Evolutionary conservation across 2,329 filamentous ascomycete species (phyloP).

Genomic region (Talaromyces sp.): DNA sequence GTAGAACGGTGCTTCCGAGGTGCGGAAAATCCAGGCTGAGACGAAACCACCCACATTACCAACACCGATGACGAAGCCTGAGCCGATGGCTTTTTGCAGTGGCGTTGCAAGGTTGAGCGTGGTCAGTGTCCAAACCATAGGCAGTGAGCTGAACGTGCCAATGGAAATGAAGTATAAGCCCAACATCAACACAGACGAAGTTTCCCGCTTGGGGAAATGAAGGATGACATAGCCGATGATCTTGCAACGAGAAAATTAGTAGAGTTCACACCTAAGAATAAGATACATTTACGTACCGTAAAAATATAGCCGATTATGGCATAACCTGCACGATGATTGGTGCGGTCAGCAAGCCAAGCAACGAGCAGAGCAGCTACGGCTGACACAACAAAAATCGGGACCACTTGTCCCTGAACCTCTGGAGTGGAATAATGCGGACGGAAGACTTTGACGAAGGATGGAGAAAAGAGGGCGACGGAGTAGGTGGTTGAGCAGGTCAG

Average conservation of each 20-base stretch:
- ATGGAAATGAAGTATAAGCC: constrained; percentile 9
- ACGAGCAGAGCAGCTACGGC: constrained; percentile 2
- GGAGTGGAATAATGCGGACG: background rate
- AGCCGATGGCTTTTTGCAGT: constrained; percentile 8
- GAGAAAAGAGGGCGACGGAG: constrained; percentile 2
- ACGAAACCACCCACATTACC: constrained; percentile 7
- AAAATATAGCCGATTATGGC: constrained; percentile 7
- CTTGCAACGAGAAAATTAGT: background rate
- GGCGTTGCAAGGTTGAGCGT: constrained; percentile 5
- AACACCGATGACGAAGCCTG: constrained; percentile 4
- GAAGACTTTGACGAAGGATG: constrained; percentile 9
- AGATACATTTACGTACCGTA: background rate
- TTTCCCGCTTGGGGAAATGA: background rate
- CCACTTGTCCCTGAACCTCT: constrained; percentile 4
- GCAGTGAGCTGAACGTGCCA: constrained; percentile 7
- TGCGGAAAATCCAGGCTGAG: constrained; percentile 8
- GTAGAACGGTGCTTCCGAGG: background rate
- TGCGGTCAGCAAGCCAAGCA: constrained; percentile 2
- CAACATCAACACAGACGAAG: background rate
- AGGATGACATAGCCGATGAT: constrained; percentile 7
- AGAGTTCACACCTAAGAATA: background rate
- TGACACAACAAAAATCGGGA: constrained; percentile 7
- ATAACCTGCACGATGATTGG: constrained; percentile 6
- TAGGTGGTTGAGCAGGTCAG: constrained; percentile 8
- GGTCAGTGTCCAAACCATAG: constrained; percentile 11